Evolutionary conservation across 2,329 filamentous ascomycete species (phyloP), one percentile per base, ranked within the genome.

Genomic region (Leptodontidium sp.): DNA sequence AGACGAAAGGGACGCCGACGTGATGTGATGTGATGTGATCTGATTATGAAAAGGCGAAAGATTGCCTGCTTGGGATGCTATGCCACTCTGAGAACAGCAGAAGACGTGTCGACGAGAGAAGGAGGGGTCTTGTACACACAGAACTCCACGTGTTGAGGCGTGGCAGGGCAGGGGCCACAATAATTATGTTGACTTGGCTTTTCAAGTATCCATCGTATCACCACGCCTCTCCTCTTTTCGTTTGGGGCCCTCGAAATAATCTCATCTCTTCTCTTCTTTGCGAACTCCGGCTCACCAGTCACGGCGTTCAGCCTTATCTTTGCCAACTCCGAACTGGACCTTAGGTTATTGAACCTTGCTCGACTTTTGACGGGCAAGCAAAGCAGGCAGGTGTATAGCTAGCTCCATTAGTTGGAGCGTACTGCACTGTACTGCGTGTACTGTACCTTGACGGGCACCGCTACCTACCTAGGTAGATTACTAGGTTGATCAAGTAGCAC

Each of bases 11-110:
- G 58, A 59, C 29, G 47, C 24, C 15, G 61, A 57, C 29, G 8
- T 9, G 14, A 35, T 29, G 52, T 61, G 14, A 35, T 29, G 52
- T 61, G 55, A 64, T 68, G 55, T 49, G 53, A 70, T 61, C 61
- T 45, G 63, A 64, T 47, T 2, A 53, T 21, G 6, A 43, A 66
- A 50, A 59, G 40, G 55, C 62, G 65, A 53, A 57, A 61, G 15
- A 24, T 29, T 52, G 47, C n/a, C 58, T 49, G 24, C 38, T 32
- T 32, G 29, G 29, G 43, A n/a, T 62, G n/a, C 14, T 52, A 50
- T 52, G 32, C 61, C 24, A 15, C n/a, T 49, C 26, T 21, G 45
- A 59, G 49, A n/a, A 24, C 17, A 32, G 49, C 49, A 58, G 35
- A 29, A 21, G 21, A 47, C 43, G 55, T 50, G 24, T 52, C n/a